Conservation (phyloP, 148 eudicot genomes). For the Amaranthus hypochondriacus region DNA sequence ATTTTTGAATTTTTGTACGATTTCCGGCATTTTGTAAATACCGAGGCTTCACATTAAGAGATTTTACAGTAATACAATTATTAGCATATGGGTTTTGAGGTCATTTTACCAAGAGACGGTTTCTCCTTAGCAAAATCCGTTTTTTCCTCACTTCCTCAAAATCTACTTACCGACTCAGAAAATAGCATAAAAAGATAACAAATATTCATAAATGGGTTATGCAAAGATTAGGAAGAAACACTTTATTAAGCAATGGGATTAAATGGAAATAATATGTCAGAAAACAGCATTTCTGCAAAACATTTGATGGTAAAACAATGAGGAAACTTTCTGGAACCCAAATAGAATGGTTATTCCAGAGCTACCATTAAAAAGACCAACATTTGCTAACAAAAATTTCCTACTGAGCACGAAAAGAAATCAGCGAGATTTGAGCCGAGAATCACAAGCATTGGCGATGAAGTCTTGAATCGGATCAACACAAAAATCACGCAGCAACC, state of each 20-base stretch:
- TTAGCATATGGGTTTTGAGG: neutral
- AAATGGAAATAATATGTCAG: neutral
- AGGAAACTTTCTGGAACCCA: constrained; percentile 15
- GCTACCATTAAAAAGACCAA: constrained; percentile 9
- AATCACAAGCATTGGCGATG: neutral
- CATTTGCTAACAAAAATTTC: constrained; percentile 20
- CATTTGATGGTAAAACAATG: neutral
- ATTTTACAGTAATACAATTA: neutral
- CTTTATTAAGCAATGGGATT: neutral
- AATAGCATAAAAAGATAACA: neutral
- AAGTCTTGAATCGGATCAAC: neutral
- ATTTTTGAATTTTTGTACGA: constrained; percentile 12
- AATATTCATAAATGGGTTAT: neutral
- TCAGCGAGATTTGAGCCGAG: constrained; percentile 11
- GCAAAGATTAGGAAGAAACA: neutral
- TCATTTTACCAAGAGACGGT: too few species aligned
- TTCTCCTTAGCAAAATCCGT: too few species aligned
- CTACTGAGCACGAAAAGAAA: constrained; percentile 8
- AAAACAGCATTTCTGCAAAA: neutral
- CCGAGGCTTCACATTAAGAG: constrained; percentile 15
- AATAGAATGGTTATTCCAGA: constrained; percentile 19
- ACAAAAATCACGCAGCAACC: constrained; percentile 12
- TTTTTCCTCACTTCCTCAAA: too few species aligned
- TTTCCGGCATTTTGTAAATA: constrained; percentile 30
- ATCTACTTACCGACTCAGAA: too few species aligned